These are phyloP conservation scores for Talaromyces sp. DNA, from an alignment of 2,329 filamentous ascomycete genomes.

Conservation along the genomic window DNA sequence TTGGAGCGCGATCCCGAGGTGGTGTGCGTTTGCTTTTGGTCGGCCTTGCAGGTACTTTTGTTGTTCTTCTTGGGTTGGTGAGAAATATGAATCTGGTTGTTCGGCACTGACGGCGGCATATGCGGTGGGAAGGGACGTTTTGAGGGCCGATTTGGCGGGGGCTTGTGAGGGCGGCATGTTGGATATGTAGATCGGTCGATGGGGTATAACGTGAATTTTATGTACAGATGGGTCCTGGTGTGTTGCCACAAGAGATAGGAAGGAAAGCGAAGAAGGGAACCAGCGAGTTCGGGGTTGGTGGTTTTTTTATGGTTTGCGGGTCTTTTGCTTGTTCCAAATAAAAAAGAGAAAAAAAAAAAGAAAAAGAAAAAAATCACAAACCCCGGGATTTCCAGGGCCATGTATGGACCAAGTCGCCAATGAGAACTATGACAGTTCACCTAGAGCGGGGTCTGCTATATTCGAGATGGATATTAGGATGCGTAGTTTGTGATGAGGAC, in stretches of 20 bases:
- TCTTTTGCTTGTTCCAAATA: conserved; percentile 1
- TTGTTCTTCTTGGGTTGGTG: conserved; percentile 33
- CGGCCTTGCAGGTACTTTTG: conserved; percentile 32
- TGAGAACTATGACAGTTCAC: conserved; percentile 12
- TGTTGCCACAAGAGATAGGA: neutral
- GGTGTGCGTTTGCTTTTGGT: conserved; percentile 48
- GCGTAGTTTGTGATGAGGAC: too few species aligned
- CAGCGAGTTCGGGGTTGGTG: neutral
- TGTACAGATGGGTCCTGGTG: too few species aligned
- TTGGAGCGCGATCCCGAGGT: conserved; percentile 69
- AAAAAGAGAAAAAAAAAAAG: conserved; percentile 9
- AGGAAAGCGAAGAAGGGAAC: neutral
- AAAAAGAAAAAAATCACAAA: too few species aligned
- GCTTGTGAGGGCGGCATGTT: conserved; percentile 23
- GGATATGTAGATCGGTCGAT: neutral
- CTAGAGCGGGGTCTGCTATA: too few species aligned
- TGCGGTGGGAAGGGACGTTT: conserved; percentile 54
- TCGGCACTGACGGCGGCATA: conserved; percentile 48
- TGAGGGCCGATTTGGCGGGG: conserved; percentile 62
- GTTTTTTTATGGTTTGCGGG: conserved; percentile 10
- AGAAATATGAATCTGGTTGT: conserved; percentile 35
- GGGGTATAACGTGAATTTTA: too few species aligned
- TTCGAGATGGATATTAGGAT: too few species aligned
- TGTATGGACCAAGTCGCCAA: conserved; percentile 12
- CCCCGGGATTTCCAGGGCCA: too few species aligned